Conservation (phyloP, 805 yeast species). For the Cyberlindnera maritima region DNA sequence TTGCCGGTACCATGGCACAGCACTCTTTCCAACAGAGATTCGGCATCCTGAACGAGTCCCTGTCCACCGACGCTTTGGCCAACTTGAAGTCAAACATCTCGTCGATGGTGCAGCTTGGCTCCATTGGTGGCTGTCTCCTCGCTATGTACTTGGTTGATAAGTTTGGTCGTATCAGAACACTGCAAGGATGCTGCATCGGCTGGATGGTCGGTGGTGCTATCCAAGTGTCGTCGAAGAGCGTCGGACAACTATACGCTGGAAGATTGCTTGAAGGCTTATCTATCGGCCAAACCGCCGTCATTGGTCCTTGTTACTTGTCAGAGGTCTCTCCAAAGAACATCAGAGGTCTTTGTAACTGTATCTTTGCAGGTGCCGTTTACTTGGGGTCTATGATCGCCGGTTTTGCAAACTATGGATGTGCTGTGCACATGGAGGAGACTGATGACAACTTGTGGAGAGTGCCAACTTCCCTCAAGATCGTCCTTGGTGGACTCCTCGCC, state of each 20-base stretch:
- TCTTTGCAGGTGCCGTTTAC: constrained; percentile 58
- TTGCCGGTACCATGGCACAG: constrained; percentile 45
- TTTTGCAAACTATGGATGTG: constrained; percentile 50
- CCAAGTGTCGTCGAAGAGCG: constrained; percentile 42
- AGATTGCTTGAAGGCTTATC: constrained; percentile 54
- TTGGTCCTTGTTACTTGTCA: constrained; percentile 53
- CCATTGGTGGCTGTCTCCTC: constrained; percentile 50
- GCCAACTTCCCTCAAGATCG: constrained; percentile 47
- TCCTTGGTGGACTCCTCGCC: constrained; percentile 45
- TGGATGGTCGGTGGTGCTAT: constrained; percentile 47
- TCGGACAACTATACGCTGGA: constrained; percentile 56
- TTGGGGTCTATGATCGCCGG: constrained; percentile 50
- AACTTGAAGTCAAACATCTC: constrained; percentile 50
- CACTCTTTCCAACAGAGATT: constrained; percentile 39
- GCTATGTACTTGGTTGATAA: constrained; percentile 48
- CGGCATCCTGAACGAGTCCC: constrained; percentile 41
- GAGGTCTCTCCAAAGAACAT: constrained; percentile 52
- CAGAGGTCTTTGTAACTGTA: constrained; percentile 50
- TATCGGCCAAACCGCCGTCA: constrained; percentile 55
- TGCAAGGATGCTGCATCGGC: constrained; percentile 40
- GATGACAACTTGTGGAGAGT: constrained; percentile 48
- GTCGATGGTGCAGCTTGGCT: constrained; percentile 57
- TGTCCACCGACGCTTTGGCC: constrained; percentile 37
- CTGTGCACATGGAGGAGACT: constrained; percentile 38
- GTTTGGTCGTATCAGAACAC: constrained; percentile 49